Evolutionary conservation across 2,329 filamentous ascomycete genomes (phyloP).

Genomic region (Diaporthe sp.): DNA sequence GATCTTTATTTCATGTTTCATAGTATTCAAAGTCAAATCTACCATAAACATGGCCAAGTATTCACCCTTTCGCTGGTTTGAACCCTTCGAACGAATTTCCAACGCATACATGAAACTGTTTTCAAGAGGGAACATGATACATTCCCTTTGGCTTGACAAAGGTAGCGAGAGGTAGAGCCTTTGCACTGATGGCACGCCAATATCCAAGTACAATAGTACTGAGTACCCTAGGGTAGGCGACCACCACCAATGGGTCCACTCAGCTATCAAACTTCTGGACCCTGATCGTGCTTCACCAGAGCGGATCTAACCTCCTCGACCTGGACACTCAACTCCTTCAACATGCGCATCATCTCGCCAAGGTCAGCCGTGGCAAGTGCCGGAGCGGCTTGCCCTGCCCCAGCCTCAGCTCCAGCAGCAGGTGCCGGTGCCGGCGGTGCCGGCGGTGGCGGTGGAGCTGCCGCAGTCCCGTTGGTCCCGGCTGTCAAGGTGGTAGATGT

Average conservation of each 20-base stretch:
- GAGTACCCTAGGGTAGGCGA: background rate
- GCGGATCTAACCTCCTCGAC: conserved; percentile 26
- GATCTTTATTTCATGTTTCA: background rate
- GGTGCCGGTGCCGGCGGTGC: background rate
- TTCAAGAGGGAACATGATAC: background rate
- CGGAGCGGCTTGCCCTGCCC: background rate
- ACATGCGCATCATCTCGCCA: conserved; percentile 25
- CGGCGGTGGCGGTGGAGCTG: background rate
- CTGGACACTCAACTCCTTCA: conserved; percentile 27
- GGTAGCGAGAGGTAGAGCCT: background rate
- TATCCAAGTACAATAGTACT: background rate
- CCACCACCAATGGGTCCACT: background rate
- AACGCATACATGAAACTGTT: too few species aligned
- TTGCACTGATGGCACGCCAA: background rate
- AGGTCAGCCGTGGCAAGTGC: background rate
- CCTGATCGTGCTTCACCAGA: conserved; percentile 25
- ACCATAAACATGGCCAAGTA: background rate
- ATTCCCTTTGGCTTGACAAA: background rate
- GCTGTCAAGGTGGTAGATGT: background rate
- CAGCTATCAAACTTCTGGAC: background rate
- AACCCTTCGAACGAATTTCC: background rate
- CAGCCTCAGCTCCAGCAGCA: background rate
- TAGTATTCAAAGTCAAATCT: background rate
- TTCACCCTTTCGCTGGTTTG: background rate
- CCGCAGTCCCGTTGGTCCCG: background rate